These are phyloP conservation scores for Pyronema domesticum DNA, from an alignment of 495 filamentous ascomycete species.

Conservation along the genomic window DNA sequence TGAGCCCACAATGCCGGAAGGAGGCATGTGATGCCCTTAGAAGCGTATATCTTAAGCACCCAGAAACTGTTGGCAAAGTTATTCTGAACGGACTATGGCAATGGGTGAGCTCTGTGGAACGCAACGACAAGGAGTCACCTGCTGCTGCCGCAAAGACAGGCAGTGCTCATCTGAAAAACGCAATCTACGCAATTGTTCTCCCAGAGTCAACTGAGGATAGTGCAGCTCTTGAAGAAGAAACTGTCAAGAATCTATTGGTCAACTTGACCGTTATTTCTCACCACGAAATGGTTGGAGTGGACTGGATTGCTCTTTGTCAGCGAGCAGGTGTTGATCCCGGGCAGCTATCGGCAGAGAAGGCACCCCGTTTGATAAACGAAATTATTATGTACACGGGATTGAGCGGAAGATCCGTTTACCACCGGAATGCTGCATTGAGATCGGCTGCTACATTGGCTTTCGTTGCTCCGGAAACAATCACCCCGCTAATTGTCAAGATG, in stretches of 20 bases:
- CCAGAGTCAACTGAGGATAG: constrained; percentile 28
- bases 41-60: constrained; percentile 37
- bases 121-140: constrained; percentile 58
- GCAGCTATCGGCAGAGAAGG: constrained; percentile 41
- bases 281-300: constrained; percentile 51
- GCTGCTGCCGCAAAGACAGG: constrained; percentile 46
- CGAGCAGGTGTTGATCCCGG: constrained; percentile 67
- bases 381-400: constrained; percentile 22
- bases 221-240: constrained; percentile 26
- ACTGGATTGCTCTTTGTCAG: constrained; percentile 79
- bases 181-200: constrained; percentile 55
- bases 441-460: constrained; percentile 84
- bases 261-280: constrained; percentile 61
- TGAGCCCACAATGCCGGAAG: constrained; percentile 41
- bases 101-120: constrained; percentile 50
- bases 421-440: constrained; percentile 53
- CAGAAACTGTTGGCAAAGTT: constrained; percentile 36
- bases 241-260: constrained; percentile 46
- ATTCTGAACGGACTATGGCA: constrained; percentile 62
- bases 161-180: constrained; percentile 38
- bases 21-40: constrained; percentile 41
- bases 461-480: constrained; percentile 69
- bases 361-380: constrained; percentile 16
- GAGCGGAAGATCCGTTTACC: constrained; percentile 21
- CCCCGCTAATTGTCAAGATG: constrained; percentile 53